Base-by-base conservation (phyloP, 352 stramenopile species). In the Phytophthora fragariae region DNA sequence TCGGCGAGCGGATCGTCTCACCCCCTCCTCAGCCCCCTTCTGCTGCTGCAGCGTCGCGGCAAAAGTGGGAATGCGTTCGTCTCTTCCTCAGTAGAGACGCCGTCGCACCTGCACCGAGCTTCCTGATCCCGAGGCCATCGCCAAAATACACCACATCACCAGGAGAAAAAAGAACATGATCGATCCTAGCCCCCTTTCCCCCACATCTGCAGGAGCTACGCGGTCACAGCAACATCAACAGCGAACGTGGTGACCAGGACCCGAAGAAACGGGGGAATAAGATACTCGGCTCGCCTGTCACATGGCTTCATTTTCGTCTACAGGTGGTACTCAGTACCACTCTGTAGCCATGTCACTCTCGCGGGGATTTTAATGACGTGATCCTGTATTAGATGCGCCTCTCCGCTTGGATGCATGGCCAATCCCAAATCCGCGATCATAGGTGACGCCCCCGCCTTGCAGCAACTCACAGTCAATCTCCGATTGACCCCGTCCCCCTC, bases 61-160 rank as follows among this genome's bases (percentile, higher is more conserved):
- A 65, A 60, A 72, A 75, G 56, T 39, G 67, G 55, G 35, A 78
- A 70, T 78, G 62, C 37, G 37, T 24, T 39, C 44, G 58, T 35
- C 57, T 76, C 50, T 77, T 70, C 54, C 61, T 61, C 61, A 37
- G 41, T 47, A 50, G 37, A 72, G 58, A 8, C 7, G 33, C 2
- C 41, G 9, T 10, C 5, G 47, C 31, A 67, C 15, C 29, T 57
- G 66, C 39, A 29, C 17, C 35, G 17, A 27, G 4, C 15, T 61
- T 59, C 44, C 47, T 73, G 39, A 68, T 46, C 33, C 47, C 12
- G 57, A 66, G 44, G 44, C 0, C 37, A 44, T 44, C 41, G 41
- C 41, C 41, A 50, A 70, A 70, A 70, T 74, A 41, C 57, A 68
- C 27, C 58, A 11, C 24, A 5, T 27, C 53, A 41, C 37, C 10